Percentiles rank a stretch among this genome's conserved stretches.
These are phyloP conservation scores for Cladosporium sp. DNA, from an alignment of 2,329 filamentous ascomycete genomes.

Conservation along the genomic window DNA sequence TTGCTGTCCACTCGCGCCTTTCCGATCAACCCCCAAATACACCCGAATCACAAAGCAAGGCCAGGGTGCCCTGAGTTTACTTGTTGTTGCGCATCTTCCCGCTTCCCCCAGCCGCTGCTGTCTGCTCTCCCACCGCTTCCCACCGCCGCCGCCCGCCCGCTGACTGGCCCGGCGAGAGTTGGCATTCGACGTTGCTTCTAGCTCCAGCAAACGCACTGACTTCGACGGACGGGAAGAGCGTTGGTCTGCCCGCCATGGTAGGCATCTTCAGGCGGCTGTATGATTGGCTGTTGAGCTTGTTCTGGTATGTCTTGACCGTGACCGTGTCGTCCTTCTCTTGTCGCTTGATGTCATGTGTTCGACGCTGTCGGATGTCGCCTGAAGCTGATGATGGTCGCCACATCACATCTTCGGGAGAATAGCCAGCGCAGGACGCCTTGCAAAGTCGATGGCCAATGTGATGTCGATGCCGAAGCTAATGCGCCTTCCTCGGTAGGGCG, in stretches of 20 bases:
- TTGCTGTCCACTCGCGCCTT: constrained; percentile 16
- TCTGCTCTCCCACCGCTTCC: constrained; percentile 14
- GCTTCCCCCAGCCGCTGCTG: constrained; percentile 10
- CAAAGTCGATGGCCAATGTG: constrained; percentile 24
- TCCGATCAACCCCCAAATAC: not conserved
- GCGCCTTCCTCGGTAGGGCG: constrained; percentile 61
- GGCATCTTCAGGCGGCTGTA: constrained; percentile 92
- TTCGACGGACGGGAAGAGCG: constrained; percentile 12
- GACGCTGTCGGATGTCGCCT: not conserved
- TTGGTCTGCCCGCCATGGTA: constrained; percentile 62
- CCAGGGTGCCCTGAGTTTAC: constrained; percentile 18
- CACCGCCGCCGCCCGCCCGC: not conserved
- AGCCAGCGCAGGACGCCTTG: not conserved
- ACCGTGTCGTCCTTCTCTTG: constrained; percentile 15
- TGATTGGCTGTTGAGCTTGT: constrained; percentile 96
- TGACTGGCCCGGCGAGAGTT: constrained; percentile 17
- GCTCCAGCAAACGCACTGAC: constrained; percentile 20
- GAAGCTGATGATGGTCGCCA: not conserved
- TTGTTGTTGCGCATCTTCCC: constrained; percentile 8
- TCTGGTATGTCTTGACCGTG: constrained; percentile 68
- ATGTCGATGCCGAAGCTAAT: constrained; percentile 26
- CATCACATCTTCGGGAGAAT: not conserved
- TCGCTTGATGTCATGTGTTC: not conserved
- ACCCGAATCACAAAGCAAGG: constrained; percentile 1
- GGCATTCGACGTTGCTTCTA: constrained; percentile 20